These are phyloP conservation scores for Cyclotella cryptica DNA, from an alignment of 108 stramenopile genomes.

Conservation along the genomic window DNA sequence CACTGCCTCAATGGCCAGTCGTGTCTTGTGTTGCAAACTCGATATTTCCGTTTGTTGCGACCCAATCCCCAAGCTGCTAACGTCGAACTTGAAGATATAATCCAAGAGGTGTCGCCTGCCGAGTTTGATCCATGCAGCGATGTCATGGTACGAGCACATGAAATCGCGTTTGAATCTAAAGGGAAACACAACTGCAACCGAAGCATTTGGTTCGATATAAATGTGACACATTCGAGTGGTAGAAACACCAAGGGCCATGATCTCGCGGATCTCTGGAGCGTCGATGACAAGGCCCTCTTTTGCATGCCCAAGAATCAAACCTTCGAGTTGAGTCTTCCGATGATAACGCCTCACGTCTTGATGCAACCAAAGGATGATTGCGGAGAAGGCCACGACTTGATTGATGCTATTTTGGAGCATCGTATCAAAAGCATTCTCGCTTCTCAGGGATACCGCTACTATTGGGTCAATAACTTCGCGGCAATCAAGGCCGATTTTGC, in stretches of 20 bases:
- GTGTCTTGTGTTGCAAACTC: conserved; percentile 32
- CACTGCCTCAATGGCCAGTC: conserved; percentile 25
- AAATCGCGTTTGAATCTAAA: conserved; percentile 41
- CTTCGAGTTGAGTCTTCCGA: conserved; percentile 15
- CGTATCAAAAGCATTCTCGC: conserved; percentile 15
- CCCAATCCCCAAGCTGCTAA: not conserved
- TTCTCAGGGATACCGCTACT: not conserved
- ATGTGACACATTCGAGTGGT: not conserved
- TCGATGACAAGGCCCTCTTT: conserved; percentile 18
- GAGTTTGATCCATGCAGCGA: conserved; percentile 6
- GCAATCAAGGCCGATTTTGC: conserved; percentile 6
- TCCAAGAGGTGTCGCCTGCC: conserved; percentile 15
- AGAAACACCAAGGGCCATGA: conserved; percentile 9
- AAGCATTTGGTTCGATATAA: conserved; percentile 41
- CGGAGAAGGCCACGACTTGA: conserved; percentile 26
- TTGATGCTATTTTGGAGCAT: conserved; percentile 22
- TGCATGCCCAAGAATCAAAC: conserved; percentile 37
- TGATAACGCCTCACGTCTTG: conserved; percentile 17
- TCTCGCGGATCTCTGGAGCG: not conserved
- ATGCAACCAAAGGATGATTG: conserved; percentile 34
- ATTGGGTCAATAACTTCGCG: not conserved
- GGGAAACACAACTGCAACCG: conserved; percentile 32
- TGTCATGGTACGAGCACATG: conserved; percentile 23
- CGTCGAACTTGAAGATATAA: not conserved
- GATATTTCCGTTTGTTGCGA: conserved; percentile 18